These are phyloP conservation scores for Entomortierella chlamydospora DNA, from an alignment of 192 early-diverging fungal genomes.

Conservation along the genomic window DNA sequence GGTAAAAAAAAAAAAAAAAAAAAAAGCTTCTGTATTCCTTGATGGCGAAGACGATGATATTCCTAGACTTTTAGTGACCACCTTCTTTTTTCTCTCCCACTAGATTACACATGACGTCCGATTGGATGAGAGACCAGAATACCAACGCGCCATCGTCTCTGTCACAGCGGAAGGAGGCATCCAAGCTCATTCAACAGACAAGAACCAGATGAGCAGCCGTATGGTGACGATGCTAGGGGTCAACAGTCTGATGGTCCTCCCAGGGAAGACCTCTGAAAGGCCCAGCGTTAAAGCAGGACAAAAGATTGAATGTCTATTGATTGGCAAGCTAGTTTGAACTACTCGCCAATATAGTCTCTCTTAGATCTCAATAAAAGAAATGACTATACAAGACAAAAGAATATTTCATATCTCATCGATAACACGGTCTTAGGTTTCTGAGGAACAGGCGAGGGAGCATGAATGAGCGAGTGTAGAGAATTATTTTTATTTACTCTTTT, in stretches of 20 bases:
- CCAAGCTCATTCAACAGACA: constrained; percentile 67
- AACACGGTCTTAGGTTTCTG: too few species aligned
- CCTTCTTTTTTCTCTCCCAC: background rate
- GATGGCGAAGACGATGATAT: background rate
- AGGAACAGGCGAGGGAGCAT: too few species aligned
- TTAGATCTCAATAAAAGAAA: too few species aligned
- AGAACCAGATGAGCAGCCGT: constrained; percentile 82
- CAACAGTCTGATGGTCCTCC: constrained; percentile 85
- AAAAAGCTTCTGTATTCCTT: background rate
- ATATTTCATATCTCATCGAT: too few species aligned
- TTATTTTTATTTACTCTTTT: too few species aligned
- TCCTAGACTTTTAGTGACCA: too few species aligned
- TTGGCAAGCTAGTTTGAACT: constrained; percentile 57
- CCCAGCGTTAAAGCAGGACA: constrained; percentile 51
- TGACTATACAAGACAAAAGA: too few species aligned
- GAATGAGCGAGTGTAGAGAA: too few species aligned
- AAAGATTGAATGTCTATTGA: constrained; percentile 64
- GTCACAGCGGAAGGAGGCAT: constrained; percentile 54
- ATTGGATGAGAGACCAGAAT: constrained; percentile 78
- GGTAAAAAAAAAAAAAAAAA: constrained; percentile 57
- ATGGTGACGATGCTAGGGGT: constrained; percentile 81
- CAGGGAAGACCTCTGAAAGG: constrained; percentile 55
- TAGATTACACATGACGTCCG: constrained; percentile 63
- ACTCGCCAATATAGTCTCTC: background rate
- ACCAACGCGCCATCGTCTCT: constrained; percentile 63